A percentile compares a stretch with the other conserved stretches of the same genome.
Evolutionary conservation across 2,329 filamentous ascomycete species (phyloP).

Genomic region (Ascomycota sp.): DNA sequence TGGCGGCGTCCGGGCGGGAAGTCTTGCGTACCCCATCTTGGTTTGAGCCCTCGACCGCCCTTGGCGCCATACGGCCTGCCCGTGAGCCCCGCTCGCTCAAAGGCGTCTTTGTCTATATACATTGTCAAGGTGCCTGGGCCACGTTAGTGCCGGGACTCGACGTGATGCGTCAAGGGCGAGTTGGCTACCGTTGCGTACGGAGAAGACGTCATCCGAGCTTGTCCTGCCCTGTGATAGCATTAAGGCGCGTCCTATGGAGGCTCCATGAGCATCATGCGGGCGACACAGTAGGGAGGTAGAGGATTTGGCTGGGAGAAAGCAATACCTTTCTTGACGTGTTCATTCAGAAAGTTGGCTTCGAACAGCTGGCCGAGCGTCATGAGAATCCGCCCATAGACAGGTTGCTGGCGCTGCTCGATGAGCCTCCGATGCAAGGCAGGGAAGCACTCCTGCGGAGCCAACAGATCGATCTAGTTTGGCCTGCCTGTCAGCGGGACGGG

Average conservation of each 20-base stretch:
- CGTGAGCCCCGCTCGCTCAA: constrained; percentile 62
- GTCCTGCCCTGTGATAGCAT: constrained; percentile 67
- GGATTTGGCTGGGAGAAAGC: constrained; percentile 1
- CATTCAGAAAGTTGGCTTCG: constrained; percentile 56
- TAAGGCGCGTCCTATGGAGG: constrained; percentile 43
- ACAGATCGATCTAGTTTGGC: constrained; percentile 37
- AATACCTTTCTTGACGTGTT: constrained; percentile 68
- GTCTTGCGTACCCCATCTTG: constrained; percentile 45
- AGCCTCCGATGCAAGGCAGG: constrained; percentile 33
- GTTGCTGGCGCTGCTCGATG: constrained; percentile 12
- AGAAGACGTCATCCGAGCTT: constrained; percentile 52
- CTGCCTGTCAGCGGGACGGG: constrained; percentile 1
- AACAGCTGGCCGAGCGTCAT: constrained; percentile 56
- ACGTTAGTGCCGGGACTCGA: not conserved
- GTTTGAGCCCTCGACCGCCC: constrained; percentile 37
- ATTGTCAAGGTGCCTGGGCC: constrained; percentile 47
- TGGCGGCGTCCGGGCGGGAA: not conserved
- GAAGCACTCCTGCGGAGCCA: constrained; percentile 47
- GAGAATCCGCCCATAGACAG: constrained; percentile 44
- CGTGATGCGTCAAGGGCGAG: not conserved
- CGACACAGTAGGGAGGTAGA: not conserved
- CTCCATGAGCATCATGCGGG: not conserved
- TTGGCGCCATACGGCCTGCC: constrained; percentile 46
- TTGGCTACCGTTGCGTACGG: constrained; percentile 42
- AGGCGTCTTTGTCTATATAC: constrained; percentile 61